phyloP scores from a whole-genome alignment of 805 yeast species.

The Candida berthetii region DNA sequence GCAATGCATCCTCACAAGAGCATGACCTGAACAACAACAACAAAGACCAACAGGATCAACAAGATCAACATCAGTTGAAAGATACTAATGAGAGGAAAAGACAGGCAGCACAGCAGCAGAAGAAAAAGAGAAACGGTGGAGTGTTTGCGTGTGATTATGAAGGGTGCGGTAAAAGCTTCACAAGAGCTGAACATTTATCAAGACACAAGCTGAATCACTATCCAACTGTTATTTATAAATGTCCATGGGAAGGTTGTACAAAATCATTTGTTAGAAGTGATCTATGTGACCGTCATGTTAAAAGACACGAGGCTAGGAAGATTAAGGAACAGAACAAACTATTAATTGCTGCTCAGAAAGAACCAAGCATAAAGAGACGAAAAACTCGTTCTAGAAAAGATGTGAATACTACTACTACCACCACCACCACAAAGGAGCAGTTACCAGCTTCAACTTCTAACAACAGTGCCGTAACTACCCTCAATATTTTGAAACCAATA shows the following conservation, averaged over 20 bases:
- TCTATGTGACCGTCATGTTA: constrained; percentile 38
- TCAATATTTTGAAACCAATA: not conserved
- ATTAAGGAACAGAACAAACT: constrained; percentile 21
- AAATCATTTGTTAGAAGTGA: constrained; percentile 63
- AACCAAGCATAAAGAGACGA: constrained; percentile 9
- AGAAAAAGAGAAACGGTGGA: constrained; percentile 23
- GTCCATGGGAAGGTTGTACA: constrained; percentile 42
- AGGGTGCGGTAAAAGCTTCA: constrained; percentile 49
- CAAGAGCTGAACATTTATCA: constrained; percentile 57
- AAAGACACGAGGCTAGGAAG: constrained; percentile 32
- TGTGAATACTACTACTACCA: too few relatives aligned
- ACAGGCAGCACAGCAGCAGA: constrained; percentile 12
- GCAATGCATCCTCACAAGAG: too few relatives aligned
- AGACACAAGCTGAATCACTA: constrained; percentile 60
- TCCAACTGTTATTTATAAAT: constrained; percentile 46
- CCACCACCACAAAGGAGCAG: too few relatives aligned
- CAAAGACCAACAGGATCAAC: too few relatives aligned
- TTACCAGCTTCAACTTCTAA: too few relatives aligned
- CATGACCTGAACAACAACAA: too few relatives aligned
- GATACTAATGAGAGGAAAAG: not conserved
- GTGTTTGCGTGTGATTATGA: constrained; percentile 35
- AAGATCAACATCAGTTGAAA: too few relatives aligned
- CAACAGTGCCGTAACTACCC: too few relatives aligned
- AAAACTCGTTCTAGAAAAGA: constrained; percentile 3
- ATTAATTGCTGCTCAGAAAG: constrained; percentile 5